Conservation (phyloP, 192 early-diverging fungal genomes). For the Rhizophagus sp. region DNA sequence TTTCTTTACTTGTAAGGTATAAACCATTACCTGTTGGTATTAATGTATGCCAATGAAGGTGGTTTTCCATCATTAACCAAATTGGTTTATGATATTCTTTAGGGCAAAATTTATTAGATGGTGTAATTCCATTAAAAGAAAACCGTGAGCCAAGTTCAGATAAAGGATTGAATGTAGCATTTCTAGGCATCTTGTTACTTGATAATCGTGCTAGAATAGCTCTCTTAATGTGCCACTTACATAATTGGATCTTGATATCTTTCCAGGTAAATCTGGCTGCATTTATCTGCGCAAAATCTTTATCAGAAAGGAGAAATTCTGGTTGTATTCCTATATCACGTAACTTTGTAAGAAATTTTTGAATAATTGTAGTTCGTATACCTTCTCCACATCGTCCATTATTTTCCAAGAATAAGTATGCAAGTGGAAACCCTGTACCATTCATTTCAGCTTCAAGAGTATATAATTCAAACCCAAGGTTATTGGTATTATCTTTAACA, state of each 20-base stretch:
- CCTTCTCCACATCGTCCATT: neutral
- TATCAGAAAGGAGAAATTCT: neutral
- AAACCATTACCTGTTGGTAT: no score
- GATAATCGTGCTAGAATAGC: neutral
- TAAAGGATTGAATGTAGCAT: neutral
- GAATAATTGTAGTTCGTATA: neutral
- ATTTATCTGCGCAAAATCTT: slow-evolving; percentile 13
- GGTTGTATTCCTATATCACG: neutral
- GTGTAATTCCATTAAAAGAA: neutral
- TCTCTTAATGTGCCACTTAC: neutral
- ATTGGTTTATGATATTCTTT: no score
- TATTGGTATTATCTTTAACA: neutral
- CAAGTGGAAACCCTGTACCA: no score
- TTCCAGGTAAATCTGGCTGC: neutral
- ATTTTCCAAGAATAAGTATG: no score
- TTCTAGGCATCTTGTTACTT: neutral
- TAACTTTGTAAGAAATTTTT: neutral
- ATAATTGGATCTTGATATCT: neutral
- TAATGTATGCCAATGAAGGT: no score
- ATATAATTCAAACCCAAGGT: no score
- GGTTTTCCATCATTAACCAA: no score
- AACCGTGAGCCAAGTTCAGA: neutral
- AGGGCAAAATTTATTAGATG: no score
- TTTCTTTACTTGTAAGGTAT: no score
- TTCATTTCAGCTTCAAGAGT: no score